These are phyloP conservation scores for Pseudognaphalium luteoalbum DNA, from an alignment of 129 eudicot genomes.

Conservation along the genomic window DNA sequence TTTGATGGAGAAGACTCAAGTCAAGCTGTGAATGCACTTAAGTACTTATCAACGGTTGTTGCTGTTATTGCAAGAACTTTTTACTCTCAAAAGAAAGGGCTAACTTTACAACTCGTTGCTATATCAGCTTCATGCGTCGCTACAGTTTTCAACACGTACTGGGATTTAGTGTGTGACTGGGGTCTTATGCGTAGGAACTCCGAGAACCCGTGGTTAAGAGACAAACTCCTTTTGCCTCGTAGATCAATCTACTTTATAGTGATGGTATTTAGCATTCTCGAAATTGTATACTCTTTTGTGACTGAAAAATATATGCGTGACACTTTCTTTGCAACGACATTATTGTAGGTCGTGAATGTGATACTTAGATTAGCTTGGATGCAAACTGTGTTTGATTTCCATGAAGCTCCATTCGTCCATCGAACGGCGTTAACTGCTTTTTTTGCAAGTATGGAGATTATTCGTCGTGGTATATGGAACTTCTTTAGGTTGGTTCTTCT, in stretches of 20 bases:
- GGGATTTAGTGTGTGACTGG: conserved; percentile 79
- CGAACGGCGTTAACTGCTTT: conserved; percentile 42
- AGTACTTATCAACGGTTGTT: conserved; percentile 54
- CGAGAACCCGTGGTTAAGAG: conserved; percentile 34
- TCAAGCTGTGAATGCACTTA: conserved; percentile 54
- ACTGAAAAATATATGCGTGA: neutral
- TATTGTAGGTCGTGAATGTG: conserved; percentile 25
- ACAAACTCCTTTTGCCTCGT: conserved; percentile 39
- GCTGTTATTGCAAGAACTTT: conserved; percentile 56
- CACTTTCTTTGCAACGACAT: neutral
- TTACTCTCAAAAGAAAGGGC: conserved; percentile 41
- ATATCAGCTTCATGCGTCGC: conserved; percentile 47
- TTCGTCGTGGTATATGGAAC: conserved; percentile 78
- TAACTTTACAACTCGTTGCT: conserved; percentile 40
- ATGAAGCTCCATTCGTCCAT: conserved; percentile 54
- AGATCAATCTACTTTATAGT: conserved; percentile 56
- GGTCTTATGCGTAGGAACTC: conserved; percentile 55
- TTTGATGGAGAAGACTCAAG: conserved; percentile 48
- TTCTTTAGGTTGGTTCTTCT: conserved; percentile 50
- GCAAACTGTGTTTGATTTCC: conserved; percentile 38
- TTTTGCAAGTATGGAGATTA: conserved; percentile 60
- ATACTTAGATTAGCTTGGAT: conserved; percentile 52
- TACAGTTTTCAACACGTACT: conserved; percentile 53
- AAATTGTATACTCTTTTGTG: neutral
- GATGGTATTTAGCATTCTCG: conserved; percentile 28